A percentile compares a stretch with the other conserved stretches of the same genome.
These are phyloP conservation scores for Vitis hybrid DNA, from an alignment of 177 flowering plant genomes.

Conservation along the genomic window DNA sequence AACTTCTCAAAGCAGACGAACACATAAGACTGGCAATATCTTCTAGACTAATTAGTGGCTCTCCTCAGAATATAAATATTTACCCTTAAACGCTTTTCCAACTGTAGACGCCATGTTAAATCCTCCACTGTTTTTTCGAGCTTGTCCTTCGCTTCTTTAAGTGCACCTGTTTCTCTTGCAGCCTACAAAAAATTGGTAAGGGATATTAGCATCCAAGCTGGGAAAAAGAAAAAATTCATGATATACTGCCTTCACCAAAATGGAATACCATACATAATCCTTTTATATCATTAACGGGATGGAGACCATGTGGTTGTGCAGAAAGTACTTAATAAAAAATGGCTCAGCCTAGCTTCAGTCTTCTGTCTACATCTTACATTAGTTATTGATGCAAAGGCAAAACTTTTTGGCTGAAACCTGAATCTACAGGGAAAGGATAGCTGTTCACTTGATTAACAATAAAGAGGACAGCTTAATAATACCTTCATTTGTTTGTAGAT, in stretches of 20 bases:
- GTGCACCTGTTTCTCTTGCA: slow-evolving; percentile 45
- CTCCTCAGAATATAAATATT: neutral
- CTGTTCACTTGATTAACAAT: no score
- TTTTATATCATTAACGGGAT: neutral
- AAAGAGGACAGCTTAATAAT: neutral
- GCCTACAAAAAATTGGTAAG: slow-evolving; percentile 20
- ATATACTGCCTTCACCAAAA: no score
- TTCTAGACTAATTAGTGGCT: neutral
- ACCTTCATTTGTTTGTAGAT: neutral
- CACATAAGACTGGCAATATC: neutral
- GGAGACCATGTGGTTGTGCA: neutral
- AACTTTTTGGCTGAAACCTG: neutral
- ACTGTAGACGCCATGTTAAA: slow-evolving; percentile 36
- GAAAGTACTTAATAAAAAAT: neutral
- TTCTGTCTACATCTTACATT: neutral
- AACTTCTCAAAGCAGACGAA: neutral
- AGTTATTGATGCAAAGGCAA: neutral
- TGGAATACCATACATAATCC: no score
- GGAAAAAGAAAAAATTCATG: no score
- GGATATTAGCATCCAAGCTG: neutral
- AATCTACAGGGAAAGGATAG: neutral
- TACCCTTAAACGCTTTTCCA: slow-evolving; percentile 39
- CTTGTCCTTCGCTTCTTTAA: slow-evolving; percentile 41
- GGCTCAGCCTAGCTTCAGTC: no score
- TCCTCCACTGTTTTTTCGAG: slow-evolving; percentile 41